A percentile compares a stretch with the other conserved stretches of the same genome.
Conservation (phyloP, 345 rosid species). For the Heritiera fomes region DNA sequence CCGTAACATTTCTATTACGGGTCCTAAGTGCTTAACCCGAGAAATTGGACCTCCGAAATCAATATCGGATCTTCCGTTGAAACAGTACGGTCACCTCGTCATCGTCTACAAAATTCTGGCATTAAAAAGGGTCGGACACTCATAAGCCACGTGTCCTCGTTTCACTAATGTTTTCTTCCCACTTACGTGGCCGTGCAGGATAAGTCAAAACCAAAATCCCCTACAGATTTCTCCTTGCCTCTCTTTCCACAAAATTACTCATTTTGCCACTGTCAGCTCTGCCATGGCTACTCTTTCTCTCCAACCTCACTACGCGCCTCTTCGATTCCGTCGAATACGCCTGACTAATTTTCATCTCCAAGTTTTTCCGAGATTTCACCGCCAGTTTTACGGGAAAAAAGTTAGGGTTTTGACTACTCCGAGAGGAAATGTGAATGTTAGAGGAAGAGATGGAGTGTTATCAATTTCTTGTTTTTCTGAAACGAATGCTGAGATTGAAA, state of each 20-base stretch:
- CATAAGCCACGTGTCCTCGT: conserved; percentile 6
- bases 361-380: conserved; percentile 26
- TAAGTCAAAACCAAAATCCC: not conserved
- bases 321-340: not conserved
- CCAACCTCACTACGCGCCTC: conserved; percentile 7
- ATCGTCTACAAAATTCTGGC: not conserved
- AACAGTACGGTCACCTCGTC: not conserved
- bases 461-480: conserved; percentile 40
- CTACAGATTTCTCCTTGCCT: not conserved
- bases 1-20: no score
- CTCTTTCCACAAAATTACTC: conserved; percentile 8
- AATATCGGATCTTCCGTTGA: not conserved
- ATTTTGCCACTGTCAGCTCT: conserved; percentile 11
- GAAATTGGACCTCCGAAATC: not conserved
- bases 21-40: not conserved
- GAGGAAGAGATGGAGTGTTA: conserved; percentile 21
- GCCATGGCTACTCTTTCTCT: conserved; percentile 25
- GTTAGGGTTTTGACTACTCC: conserved; percentile 21
- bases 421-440: conserved; percentile 18
- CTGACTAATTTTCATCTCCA: conserved; percentile 6
- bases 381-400: conserved; percentile 34
- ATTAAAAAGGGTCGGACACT: not conserved
- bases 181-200: conserved; percentile 12
- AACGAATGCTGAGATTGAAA: conserved; percentile 38
- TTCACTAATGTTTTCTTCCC: conserved; percentile 8